These are phyloP conservation scores for Domatiomyces globalis DNA, from an alignment of 2,329 filamentous ascomycete species.

Conservation along the genomic window DNA sequence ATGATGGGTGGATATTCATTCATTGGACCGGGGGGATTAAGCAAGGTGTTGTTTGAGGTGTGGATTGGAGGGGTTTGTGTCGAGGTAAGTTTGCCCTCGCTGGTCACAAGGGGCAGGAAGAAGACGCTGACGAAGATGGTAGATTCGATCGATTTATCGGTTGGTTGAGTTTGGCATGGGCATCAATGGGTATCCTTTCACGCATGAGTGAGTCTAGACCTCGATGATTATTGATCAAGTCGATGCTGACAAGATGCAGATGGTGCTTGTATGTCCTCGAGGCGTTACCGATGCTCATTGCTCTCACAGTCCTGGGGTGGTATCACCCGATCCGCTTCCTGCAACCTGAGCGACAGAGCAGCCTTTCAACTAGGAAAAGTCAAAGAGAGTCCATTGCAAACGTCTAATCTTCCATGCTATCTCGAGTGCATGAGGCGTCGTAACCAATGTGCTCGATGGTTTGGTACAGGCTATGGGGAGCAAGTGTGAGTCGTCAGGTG, in stretches of 20 bases:
- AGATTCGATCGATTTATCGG: slow-evolving; percentile 24
- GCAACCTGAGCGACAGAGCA: slow-evolving; percentile 12
- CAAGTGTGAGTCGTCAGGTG: background rate
- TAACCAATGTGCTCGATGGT: too few relatives aligned
- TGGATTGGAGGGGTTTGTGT: slow-evolving; percentile 34
- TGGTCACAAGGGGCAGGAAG: slow-evolving; percentile 4
- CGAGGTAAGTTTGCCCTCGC: slow-evolving; percentile 25
- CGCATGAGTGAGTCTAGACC: slow-evolving; percentile 21
- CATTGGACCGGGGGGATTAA: slow-evolving; percentile 22
- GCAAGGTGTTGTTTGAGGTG: slow-evolving; percentile 29
- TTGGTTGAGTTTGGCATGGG: slow-evolving; percentile 36
- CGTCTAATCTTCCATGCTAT: too few relatives aligned
- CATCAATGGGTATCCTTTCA: slow-evolving; percentile 27
- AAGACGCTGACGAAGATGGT: slow-evolving; percentile 40
- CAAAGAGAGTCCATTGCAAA: too few relatives aligned
- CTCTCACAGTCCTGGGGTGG: slow-evolving; percentile 36
- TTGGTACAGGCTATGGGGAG: too few relatives aligned
- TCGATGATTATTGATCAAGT: too few relatives aligned
- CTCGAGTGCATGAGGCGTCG: too few relatives aligned
- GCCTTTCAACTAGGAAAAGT: too few relatives aligned
- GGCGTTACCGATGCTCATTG: slow-evolving; percentile 29
- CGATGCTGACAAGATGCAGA: too few relatives aligned
- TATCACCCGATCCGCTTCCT: slow-evolving; percentile 36
- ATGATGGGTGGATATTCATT: slow-evolving; percentile 12
- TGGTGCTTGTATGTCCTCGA: slow-evolving; percentile 35